Evolutionary conservation across 2,329 filamentous ascomycete species (phyloP), one percentile per base, ranked within the genome.

Genomic region (Eutypella sp.): DNA sequence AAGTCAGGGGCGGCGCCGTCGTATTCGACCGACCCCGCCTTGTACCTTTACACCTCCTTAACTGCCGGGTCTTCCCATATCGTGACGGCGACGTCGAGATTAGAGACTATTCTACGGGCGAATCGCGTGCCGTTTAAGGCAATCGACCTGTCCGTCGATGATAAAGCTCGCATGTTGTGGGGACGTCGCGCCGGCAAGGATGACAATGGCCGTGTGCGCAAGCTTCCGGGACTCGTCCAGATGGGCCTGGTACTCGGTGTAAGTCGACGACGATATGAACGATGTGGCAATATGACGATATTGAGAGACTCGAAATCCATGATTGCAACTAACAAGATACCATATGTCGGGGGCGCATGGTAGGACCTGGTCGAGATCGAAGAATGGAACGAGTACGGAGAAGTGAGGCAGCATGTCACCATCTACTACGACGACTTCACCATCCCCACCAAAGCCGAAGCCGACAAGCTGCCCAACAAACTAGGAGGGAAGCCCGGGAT

Each of bases 341-440:
- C 27, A 13, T 36, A 19, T 43, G 40, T 55, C 29, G 5, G 16
- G 5, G 11, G 7, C 38, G 53, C 29, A 23, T 42, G 36, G 39
- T 52, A 96, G 91, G 93, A 96, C 65, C 78, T 96, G 41, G 86
- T 92, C 53, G 85, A 97, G 67, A 82, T 97, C 52, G 93, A 99
- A 69, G 93, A 99, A 65, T 97, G 92, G 93, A 99, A 99, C 72
- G 93, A 99, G 67, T 96, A 95, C 68, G 90, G 90, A 68, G 92
- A 97, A 70, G 79, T 99, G 50, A 89, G 90, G 67, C 82, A 92
- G 68, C 86, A 92, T 58, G 82, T 97, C 57, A 82, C 76, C 49
- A 79, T 85, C 56, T 81, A 78, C 68, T 78, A 78, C 63, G 79
- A 83, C 68, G 79, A 82, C 55, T 72, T 71, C 58, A 81, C 78